These are phyloP conservation scores for Podospora pseudoanserina DNA, from an alignment of 495 filamentous ascomycete species.

Conservation along the genomic window DNA sequence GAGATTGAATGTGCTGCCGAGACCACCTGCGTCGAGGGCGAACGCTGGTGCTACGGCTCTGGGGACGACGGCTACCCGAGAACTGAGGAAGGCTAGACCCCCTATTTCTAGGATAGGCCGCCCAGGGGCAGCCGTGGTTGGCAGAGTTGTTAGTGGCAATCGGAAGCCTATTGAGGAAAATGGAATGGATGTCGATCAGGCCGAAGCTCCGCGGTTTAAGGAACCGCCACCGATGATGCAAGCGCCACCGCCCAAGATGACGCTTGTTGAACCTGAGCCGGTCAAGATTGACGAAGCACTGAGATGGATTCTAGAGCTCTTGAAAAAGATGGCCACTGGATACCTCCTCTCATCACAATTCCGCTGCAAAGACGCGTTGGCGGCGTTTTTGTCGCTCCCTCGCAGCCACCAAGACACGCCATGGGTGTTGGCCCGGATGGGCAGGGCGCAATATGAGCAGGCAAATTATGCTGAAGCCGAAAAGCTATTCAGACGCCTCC, in stretches of 20 bases:
- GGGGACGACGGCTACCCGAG: constrained; percentile 57
- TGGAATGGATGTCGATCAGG: constrained; percentile 59
- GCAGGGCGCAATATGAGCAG: constrained; percentile 84
- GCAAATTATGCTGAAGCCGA: constrained; percentile 80
- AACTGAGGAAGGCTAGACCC: constrained; percentile 74
- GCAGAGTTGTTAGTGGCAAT: constrained; percentile 84
- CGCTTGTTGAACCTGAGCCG: constrained; percentile 36
- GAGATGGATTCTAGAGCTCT: constrained; percentile 70
- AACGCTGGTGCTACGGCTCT: constrained; percentile 50
- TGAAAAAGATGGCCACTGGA: constrained; percentile 75
- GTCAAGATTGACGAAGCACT: constrained; percentile 71
- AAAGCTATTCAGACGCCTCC: constrained; percentile 73
- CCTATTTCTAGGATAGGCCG: constrained; percentile 52
- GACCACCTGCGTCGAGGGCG: constrained; percentile 49
- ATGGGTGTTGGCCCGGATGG: constrained; percentile 90
- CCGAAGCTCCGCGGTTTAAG: constrained; percentile 51
- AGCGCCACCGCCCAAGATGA: constrained; percentile 39
- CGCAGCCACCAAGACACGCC: constrained; percentile 81
- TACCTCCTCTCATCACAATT: constrained; percentile 75
- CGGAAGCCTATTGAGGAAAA: constrained; percentile 64
- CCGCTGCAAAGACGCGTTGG: constrained; percentile 69
- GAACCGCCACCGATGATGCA: constrained; percentile 33
- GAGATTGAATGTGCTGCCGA: constrained; percentile 63
- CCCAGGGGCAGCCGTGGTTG: constrained; percentile 60
- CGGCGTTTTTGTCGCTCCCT: constrained; percentile 64